Evolutionary conservation across 495 filamentous ascomycete species (phyloP).

Genomic region (Usnea hakonensis): DNA sequence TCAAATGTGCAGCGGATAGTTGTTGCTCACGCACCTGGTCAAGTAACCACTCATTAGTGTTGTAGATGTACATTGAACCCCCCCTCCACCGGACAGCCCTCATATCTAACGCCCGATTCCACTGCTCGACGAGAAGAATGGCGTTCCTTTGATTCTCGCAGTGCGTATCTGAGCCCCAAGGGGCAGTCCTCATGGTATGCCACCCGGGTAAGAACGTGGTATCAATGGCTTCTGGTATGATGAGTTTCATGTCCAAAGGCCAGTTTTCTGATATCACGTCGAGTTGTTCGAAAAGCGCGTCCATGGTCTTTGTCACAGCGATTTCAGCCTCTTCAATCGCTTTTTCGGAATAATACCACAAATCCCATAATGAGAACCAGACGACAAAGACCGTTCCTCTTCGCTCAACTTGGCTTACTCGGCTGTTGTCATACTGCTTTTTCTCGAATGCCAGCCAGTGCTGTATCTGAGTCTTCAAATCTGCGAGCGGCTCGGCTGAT

Average conservation of each 20-base stretch:
- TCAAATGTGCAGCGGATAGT: slow-evolving; percentile 37
- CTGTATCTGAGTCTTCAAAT: slow-evolving; percentile 38
- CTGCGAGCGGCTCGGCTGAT: slow-evolving; percentile 30
- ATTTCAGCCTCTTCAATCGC: slow-evolving; percentile 29
- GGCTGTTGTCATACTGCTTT: slow-evolving; percentile 18
- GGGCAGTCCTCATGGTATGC: slow-evolving; percentile 23
- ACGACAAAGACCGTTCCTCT: slow-evolving; percentile 30
- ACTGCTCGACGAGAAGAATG: slow-evolving; percentile 36
- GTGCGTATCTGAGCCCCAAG: slow-evolving; percentile 20
- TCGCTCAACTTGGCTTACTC: slow-evolving; percentile 13
- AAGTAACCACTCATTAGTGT: slow-evolving; percentile 43
- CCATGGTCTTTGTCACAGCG: slow-evolving; percentile 38
- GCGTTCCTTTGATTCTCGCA: slow-evolving; percentile 36
- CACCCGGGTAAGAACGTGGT: slow-evolving; percentile 46
- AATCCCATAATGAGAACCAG: slow-evolving; percentile 45
- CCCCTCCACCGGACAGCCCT: slow-evolving; percentile 36
- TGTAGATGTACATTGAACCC: slow-evolving; percentile 42
- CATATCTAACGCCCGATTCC: slow-evolving; percentile 40
- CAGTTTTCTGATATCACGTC: slow-evolving; percentile 33
- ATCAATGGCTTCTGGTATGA: slow-evolving; percentile 43
- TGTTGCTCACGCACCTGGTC: slow-evolving; percentile 42
- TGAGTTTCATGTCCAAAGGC: slow-evolving; percentile 39
- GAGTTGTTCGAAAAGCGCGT: slow-evolving; percentile 40
- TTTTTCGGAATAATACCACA: slow-evolving; percentile 40
- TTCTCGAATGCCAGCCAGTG: slow-evolving; percentile 32